Base-by-base conservation (phyloP, 2,329 filamentous ascomycete species). In the Hypoxylon sp. region DNA sequence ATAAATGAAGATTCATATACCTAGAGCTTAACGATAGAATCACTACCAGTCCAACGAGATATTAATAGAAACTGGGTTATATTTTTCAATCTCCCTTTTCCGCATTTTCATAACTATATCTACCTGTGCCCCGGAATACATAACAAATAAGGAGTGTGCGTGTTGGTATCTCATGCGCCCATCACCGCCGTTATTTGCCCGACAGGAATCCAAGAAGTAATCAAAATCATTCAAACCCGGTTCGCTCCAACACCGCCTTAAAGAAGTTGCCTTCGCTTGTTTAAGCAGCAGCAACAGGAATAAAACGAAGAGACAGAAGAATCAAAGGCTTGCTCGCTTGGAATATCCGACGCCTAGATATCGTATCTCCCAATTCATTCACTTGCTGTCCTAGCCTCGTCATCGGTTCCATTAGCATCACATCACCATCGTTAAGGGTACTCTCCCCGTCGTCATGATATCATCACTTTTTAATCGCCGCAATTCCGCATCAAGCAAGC, bases 131-230 rank as follows among this genome's bases (percentile, higher is more conserved):
- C 41, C 66, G 49, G 32, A 60, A 64, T 52, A 65, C 48, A 62
- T 59, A 67, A 63, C 58, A 64, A 36, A 59, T 67, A 70, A 65
- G 61, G 67, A 69, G 65, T 34, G 67, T 68, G 55, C 41, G 67
- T 68, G 55, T 58, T 65, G 64, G 67, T 70, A 65, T 68, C 64
- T 65, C 59, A 41, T 63, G 52, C 55, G 49, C 60, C 58, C 51
- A 60, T 63, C 50, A 56, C 48, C 51, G 43, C 48, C 45, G 19
- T 49, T 41, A 60, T 65, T 45, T 48, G 38, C 55, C 30, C 30
- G 57, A 57, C 36, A 51, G 50, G 51, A 51, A 51, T 38, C 38
- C 38, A 46, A 25, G 53, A 53, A 49, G 46, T 34, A 36, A 25
- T 32, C 52, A 30, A 30, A 36, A 25, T 32, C 52, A 30, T 43